Evolutionary conservation across 1,284 basidiomycete species (phyloP), one percentile per base, ranked within the genome.

Genomic region (Sanghuangporus weigelae): DNA sequence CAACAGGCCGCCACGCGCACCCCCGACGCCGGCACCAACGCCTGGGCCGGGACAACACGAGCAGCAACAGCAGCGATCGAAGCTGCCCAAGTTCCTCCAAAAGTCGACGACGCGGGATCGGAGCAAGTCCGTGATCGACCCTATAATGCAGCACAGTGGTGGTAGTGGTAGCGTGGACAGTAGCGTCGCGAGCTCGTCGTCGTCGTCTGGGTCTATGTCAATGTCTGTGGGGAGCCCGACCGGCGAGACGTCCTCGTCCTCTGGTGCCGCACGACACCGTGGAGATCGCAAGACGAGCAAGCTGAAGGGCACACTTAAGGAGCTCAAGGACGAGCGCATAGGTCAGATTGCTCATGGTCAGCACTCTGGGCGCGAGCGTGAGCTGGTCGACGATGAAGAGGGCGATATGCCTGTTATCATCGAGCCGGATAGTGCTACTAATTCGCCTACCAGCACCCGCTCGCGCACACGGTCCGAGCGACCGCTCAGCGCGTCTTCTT

Each of bases 81-180:
- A 87, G 72, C 75, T 89, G 19, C 79, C 85, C 70, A 87, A 82
- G 70, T 87, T 89, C 70, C 77, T 89, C 11, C 84, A 86, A 72
- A 88, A 86, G 69, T 76, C 46, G 44, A 76, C 51, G 38, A 64
- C 72, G 56, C 78, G 85, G 60, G 86, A 87, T 75, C 76, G 86
- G 65, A 81, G 83, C 46, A 84, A 80, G 75, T 84, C 84, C 36
- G 73, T 83, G 67, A 78, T 79, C 64, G 84, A 85, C 69, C 77
- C 58, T 38, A 60, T 54, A 23, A 60, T 64, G 57, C 58, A 60
- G 39, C 49, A 50, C 19, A 46, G 58, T n/a, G 31, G 48, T 10
- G 31, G 48, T 8, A 65, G 46, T 46, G 44, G 16, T 46, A 76
- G 75, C 64, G 77, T 73, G 63, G 75, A 73, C 35, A 76, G 76